Conservation (phyloP, 345 rosid genomes). For the Nasturtium officinale region DNA sequence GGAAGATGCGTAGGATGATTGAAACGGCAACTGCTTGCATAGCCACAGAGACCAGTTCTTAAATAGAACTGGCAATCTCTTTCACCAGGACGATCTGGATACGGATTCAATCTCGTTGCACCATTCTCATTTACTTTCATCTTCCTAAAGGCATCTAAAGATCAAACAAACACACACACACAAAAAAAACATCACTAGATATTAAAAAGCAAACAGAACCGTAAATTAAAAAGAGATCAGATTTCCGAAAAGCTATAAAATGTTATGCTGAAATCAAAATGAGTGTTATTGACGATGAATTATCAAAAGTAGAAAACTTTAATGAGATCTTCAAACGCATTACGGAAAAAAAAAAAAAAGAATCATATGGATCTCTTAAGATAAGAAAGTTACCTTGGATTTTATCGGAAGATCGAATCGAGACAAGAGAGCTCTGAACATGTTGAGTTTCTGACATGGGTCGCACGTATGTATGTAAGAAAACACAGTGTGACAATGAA, state of each 20-base stretch:
- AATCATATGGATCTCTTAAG: slow-evolving; percentile 30
- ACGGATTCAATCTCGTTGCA: slow-evolving; percentile 44
- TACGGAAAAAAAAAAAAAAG: neutral
- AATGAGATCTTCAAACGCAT: slow-evolving; percentile 10
- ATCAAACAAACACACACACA: slow-evolving; percentile 27
- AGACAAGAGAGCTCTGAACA: slow-evolving; percentile 57
- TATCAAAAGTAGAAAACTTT: slow-evolving; percentile 11
- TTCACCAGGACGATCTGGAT: slow-evolving; percentile 82
- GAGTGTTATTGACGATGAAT: slow-evolving; percentile 23
- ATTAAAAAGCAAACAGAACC: slow-evolving; percentile 1
- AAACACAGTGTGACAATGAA: slow-evolving; percentile 19
- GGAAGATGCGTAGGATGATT: slow-evolving; percentile 66
- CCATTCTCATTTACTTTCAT: slow-evolving; percentile 55
- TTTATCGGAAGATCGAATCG: slow-evolving; percentile 60
- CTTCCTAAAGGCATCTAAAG: slow-evolving; percentile 52
- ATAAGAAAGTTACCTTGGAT: slow-evolving; percentile 49
- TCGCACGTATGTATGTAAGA: slow-evolving; percentile 37
- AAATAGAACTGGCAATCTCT: slow-evolving; percentile 64
- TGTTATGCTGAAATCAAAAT: slow-evolving; percentile 1
- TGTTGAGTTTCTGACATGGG: slow-evolving; percentile 72
- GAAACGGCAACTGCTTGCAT: slow-evolving; percentile 70
- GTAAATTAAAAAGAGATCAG: slow-evolving; percentile 14
- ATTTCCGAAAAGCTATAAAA: neutral
- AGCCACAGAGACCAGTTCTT: slow-evolving; percentile 73
- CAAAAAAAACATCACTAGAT: slow-evolving; percentile 10